Base-by-base conservation (phyloP, 805 yeast genomes). In the Wickerhamomyces strasburgensis region DNA sequence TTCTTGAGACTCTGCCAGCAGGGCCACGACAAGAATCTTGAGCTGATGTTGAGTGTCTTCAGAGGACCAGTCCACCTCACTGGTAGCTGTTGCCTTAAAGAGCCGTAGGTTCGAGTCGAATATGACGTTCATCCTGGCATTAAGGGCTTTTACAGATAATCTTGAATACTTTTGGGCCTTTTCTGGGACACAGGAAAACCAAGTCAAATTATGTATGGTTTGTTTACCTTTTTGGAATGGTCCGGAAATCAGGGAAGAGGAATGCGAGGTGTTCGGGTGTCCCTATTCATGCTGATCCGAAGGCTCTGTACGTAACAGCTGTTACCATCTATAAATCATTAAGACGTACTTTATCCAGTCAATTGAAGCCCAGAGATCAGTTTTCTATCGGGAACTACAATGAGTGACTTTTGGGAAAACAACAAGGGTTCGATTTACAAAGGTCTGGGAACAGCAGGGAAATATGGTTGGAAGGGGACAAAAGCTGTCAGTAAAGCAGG, bases 401-500 rank as follows among this genome's bases (percentile, higher is more conserved):
- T 48, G 54, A 46, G 53, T 19, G 27, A 31, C 27, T 65, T 65
- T 44, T 66, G 71, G 71, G 68, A 62, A 13, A 61, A 62, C 29
- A 65, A 67, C 48, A 67, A 66, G 36, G 71, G 53, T 14, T 38
- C 66, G 2, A 62, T 67, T 33, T 46, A 52, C 37, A 56, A 61
- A 3, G 69, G 68, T 1, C 40, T 62, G 3, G 47, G 54, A 3
- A 46, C 62, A 2, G 67, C 62, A 3, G 68, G 68, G 3, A 62
- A 62, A 33, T 49, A 49, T 23, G 54, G 66, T 13, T 61, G 53
- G 43, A 54, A 57, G 28, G 70, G 70, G 9, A 61, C 71, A 0
- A 67, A 65, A 38, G 55, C 39, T 14, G 68, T 62, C 1, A 64
- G 68, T 6, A 65, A 65, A 44, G 56, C 68, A 2, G 69, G 71